Percentiles rank a stretch among this genome's conserved stretches.
These are phyloP conservation scores for Aphanomyces stellatus DNA, from an alignment of 352 stramenopile species.

Conservation along the genomic window DNA sequence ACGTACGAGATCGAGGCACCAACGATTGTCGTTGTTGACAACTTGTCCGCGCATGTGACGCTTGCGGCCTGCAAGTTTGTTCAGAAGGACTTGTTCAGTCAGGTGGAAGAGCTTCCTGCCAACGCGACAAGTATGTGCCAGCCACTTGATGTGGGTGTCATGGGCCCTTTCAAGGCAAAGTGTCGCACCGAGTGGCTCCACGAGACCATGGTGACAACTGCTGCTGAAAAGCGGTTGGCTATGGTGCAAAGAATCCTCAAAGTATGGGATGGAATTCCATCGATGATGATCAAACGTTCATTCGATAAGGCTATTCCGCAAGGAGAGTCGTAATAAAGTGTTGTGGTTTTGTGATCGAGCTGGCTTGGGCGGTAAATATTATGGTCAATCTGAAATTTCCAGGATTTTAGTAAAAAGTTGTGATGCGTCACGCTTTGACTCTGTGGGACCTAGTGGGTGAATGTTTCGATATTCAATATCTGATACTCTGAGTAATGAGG, in stretches of 20 bases:
- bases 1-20: neutral
- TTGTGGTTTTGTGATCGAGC: neutral
- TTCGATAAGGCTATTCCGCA: too few species aligned
- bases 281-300: neutral
- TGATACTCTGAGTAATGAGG: neutral
- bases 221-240: neutral
- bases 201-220: neutral
- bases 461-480: too few species aligned
- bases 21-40: neutral
- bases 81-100: neutral
- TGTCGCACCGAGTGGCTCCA: neutral
- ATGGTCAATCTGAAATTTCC: too few species aligned
- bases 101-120: neutral
- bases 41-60: neutral
- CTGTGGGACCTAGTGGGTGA: too few species aligned
- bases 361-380: too few species aligned
- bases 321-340: neutral
- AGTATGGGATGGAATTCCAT: neutral
- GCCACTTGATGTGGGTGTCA: conserved; percentile 3
- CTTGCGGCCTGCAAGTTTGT: neutral
- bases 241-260: neutral
- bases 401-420: too few species aligned
- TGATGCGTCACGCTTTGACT: too few species aligned
- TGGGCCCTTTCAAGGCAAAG: conserved; percentile 10
- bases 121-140: neutral